Conservation (phyloP, 371 early-diverging fungal species). For the Synchytrium microbalum region DNA sequence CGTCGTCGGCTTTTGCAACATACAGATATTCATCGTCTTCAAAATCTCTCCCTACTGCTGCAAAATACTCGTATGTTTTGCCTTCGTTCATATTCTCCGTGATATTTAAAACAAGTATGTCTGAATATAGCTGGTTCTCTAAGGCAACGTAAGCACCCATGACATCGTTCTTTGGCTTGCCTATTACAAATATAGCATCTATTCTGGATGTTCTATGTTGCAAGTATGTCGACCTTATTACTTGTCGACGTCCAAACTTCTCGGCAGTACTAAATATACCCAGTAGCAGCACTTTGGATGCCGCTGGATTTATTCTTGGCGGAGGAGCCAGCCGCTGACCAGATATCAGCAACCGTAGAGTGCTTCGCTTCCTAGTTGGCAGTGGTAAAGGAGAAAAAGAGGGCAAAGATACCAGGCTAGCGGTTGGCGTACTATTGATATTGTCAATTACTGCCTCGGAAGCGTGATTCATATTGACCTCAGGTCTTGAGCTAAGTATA, state of each 20-base stretch:
- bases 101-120: constrained; percentile 24
- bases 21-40: constrained; percentile 12
- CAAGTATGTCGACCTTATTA: constrained; percentile 32
- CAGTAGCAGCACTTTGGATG: constrained; percentile 18
- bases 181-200: constrained; percentile 28
- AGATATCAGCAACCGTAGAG: too few relatives aligned
- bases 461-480: too few relatives aligned
- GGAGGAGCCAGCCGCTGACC: too few relatives aligned
- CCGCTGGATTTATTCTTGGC: too few relatives aligned
- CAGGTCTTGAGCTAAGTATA: too few relatives aligned
- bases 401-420: neutral
- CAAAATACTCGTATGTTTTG: constrained; percentile 29
- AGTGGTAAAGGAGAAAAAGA: neutral
- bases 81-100: constrained; percentile 37
- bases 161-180: constrained; percentile 9
- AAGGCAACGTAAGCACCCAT: constrained; percentile 4
- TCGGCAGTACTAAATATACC: constrained; percentile 23
- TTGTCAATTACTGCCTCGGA: too few relatives aligned
- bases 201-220: constrained; percentile 15
- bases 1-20: constrained; percentile 25
- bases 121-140: constrained; percentile 20
- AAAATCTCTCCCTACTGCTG: constrained; percentile 14
- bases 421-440: too few relatives aligned
- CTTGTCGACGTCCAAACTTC: constrained; percentile 22
- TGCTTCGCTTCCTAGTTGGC: too few relatives aligned